Conservation (phyloP, 2,329 filamentous ascomycete species). For the Colletotrichum lindemuthianum region DNA sequence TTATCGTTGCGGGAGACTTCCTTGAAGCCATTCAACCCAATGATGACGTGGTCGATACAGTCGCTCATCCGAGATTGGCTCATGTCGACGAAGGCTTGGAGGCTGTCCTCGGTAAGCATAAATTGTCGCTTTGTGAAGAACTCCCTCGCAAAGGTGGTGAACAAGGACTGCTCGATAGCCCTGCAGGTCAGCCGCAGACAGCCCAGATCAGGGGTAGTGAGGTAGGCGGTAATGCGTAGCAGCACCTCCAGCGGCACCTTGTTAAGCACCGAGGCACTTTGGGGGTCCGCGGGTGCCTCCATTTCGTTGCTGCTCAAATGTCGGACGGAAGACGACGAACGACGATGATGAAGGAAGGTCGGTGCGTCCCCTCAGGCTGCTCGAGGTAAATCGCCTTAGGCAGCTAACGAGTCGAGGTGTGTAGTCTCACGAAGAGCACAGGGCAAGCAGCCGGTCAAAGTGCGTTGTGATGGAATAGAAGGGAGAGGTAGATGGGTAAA, state of each 20-base stretch:
- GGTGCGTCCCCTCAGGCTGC: too few relatives aligned
- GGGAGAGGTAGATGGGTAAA: too few relatives aligned
- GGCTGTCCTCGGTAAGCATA: conserved; percentile 67
- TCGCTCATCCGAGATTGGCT: conserved; percentile 55
- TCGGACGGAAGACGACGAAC: too few relatives aligned
- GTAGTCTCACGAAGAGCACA: background rate
- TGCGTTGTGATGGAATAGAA: too few relatives aligned
- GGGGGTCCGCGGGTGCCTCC: conserved; percentile 1
- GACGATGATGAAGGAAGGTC: too few relatives aligned
- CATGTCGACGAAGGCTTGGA: conserved; percentile 64
- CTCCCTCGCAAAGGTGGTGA: conserved; percentile 65
- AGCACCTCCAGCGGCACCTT: conserved; percentile 69
- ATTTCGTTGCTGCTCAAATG: background rate
- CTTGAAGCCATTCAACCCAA: conserved; percentile 52
- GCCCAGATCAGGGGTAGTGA: conserved; percentile 66
- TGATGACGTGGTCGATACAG: conserved; percentile 58
- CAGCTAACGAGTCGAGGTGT: background rate
- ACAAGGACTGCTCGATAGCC: conserved; percentile 62
- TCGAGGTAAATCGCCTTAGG: too few relatives aligned
- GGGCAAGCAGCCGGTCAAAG: too few relatives aligned
- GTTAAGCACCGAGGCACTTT: conserved; percentile 38
- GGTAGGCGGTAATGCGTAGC: conserved; percentile 60
- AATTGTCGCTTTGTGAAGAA: conserved; percentile 76
- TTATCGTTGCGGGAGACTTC: conserved; percentile 28
- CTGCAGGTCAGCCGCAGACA: conserved; percentile 65